phyloP scores from a whole-genome alignment of 2,329 filamentous ascomycete genomes.

The Colletotrichum sp. region DNA sequence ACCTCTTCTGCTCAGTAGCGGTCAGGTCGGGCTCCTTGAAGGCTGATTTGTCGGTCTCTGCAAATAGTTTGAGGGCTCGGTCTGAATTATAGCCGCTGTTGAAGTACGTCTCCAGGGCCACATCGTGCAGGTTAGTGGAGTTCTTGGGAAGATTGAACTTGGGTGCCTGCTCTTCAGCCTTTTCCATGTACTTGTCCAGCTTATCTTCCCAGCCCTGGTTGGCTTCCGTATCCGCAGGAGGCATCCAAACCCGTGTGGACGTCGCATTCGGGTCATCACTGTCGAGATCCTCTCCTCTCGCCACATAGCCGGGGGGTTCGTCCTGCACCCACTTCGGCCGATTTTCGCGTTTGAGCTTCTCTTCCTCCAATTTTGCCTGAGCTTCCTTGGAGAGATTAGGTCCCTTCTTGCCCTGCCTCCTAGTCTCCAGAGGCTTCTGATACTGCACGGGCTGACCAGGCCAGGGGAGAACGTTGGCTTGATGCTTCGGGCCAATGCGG shows the following conservation, averaged over 20 bases:
- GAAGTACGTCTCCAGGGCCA: conserved; percentile 77
- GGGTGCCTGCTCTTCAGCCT: conserved; percentile 68
- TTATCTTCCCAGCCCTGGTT: conserved; percentile 68
- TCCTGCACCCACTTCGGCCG: conserved; percentile 95
- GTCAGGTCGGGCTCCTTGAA: conserved; percentile 87
- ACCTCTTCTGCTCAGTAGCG: conserved; percentile 82
- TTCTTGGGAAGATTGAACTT: conserved; percentile 73
- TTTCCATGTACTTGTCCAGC: conserved; percentile 74
- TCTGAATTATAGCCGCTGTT: conserved; percentile 74
- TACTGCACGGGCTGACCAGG: conserved; percentile 87
- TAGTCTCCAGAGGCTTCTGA: conserved; percentile 86
- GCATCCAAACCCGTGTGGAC: conserved; percentile 78
- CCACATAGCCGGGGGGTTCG: conserved; percentile 84
- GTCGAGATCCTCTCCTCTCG: conserved; percentile 78
- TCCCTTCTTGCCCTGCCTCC: conserved; percentile 82
- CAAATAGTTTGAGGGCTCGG: conserved; percentile 72
- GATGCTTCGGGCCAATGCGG: conserved; percentile 87
- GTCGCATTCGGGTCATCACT: conserved; percentile 78
- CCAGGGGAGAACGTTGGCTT: conserved; percentile 87
- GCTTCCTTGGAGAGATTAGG: conserved; percentile 81
- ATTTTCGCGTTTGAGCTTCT: conserved; percentile 79
- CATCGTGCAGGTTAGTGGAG: conserved; percentile 88
- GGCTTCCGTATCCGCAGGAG: conserved; percentile 62
- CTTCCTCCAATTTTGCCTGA: conserved; percentile 78
- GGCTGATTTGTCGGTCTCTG: conserved; percentile 69